Evolutionary conservation across 179 eudicot species (phyloP).

Genomic region (Pouteria campechiana): DNA sequence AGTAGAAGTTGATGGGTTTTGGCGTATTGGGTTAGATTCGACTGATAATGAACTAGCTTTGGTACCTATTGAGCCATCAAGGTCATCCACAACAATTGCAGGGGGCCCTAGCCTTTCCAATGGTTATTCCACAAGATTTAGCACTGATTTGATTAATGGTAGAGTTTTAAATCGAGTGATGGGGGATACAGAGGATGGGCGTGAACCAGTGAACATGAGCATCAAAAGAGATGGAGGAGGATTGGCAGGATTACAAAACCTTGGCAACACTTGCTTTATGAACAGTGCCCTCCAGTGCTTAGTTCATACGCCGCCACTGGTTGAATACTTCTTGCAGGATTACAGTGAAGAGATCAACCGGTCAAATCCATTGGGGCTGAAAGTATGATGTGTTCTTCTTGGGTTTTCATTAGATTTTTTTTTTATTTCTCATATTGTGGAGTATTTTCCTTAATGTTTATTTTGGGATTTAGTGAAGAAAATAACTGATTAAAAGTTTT

Average conservation of each 20-base stretch:
- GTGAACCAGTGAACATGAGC: conserved; percentile 23
- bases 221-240: conserved; percentile 57
- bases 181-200: conserved; percentile 36
- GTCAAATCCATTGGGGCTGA: conserved; percentile 88
- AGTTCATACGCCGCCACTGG: conserved; percentile 84
- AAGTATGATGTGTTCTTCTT: conserved; percentile 30
- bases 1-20: conserved; percentile 27
- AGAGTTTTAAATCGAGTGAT: conserved; percentile 24
- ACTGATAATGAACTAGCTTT: conserved; percentile 71
- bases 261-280: conserved; percentile 99
- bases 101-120: conserved; percentile 88
- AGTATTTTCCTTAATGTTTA: background rate
- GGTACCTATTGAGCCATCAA: conserved; percentile 77
- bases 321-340: conserved; percentile 71
- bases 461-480: background rate
- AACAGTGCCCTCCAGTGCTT: conserved; percentile 95
- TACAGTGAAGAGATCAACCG: conserved; percentile 78
- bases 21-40: conserved; percentile 33
- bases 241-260: conserved; percentile 85
- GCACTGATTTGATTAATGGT: conserved; percentile 28
- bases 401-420: background rate
- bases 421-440: no score
- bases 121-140: conserved; percentile 46
- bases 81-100: conserved; percentile 77
- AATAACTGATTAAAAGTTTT: background rate